Base-by-base conservation (phyloP, 2,329 filamentous ascomycete genomes). In the Pseudonectria foliicola region DNA sequence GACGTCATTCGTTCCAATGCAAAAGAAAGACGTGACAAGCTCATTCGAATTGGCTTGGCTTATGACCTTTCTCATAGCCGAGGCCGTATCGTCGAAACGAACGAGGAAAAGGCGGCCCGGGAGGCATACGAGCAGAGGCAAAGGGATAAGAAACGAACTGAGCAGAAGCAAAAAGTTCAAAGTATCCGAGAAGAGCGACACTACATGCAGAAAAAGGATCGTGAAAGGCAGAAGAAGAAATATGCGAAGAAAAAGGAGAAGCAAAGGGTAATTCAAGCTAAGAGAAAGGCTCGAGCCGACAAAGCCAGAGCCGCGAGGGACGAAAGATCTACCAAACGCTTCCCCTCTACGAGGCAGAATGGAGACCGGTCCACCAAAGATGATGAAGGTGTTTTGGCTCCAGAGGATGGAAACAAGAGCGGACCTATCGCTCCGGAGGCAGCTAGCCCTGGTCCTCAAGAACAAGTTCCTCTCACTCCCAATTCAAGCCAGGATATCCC, bases 211-310 rank as follows among this genome's bases (percentile, higher is more conserved):
- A 56, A 51, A 13, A 63, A 60, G 31, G 55, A 61, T 21, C 58
- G 59, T 28, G 56, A 59, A 27, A 64, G 60, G 34, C 40, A 43
- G 2, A 40, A 53, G 24, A 50, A 44, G 12, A 46, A 31, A 15
- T 34, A 37, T 4, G 31, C 44, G 48, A 81, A 77, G 52, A 86
- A 85, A 57, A 88, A 85, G 63, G 90, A 86, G 60, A 87, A 83
- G 63, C 85, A 82, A 67, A 88, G 85, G 71, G 73, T 74, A 21
- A 84, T 80, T 59, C 85, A 85, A 64, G 75, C 80, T 6, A 47
- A 64, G 40, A 58, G 62, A 30, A 57, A 53, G 39, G 43, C 39
- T 2, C 44, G 31, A 21, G 35, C 39, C 16, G 40, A 32, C 3
- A 41, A 43, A 3, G 36, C 31, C 0, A 40, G 40, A 14, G 45